Evolutionary conservation across 164 flowering plant genomes (phyloP).

Genomic region (Berberis vulgaris): DNA sequence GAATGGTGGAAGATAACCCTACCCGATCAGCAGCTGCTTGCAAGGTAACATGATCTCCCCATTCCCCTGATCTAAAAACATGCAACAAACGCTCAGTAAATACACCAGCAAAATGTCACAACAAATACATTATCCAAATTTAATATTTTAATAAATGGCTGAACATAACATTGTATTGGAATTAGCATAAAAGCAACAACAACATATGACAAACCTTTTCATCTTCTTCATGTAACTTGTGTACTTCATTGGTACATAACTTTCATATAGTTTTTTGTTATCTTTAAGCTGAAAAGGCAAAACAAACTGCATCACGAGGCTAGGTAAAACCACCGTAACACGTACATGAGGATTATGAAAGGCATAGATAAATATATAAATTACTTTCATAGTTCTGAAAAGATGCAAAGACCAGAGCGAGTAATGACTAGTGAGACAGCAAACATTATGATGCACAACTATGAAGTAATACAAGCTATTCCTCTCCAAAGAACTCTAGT

Average conservation of each 20-base stretch:
- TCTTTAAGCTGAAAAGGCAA: slow-evolving; percentile 57
- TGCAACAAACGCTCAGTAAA: slow-evolving; percentile 5
- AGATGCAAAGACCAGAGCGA: no score
- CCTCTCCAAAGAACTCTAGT: no score
- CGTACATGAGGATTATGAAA: no score
- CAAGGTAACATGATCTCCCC: slow-evolving; percentile 96
- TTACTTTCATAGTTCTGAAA: no score
- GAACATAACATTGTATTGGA: no score
- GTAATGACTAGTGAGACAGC: no score
- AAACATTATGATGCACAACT: no score
- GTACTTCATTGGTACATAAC: slow-evolving; percentile 94
- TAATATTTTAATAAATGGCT: no score
- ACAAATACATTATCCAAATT: neutral
- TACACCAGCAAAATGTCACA: slow-evolving; percentile 5
- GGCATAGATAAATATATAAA: no score
- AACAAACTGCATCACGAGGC: no score
- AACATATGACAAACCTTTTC: slow-evolving; percentile 55
- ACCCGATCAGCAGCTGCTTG: slow-evolving; percentile 97
- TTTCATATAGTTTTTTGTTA: slow-evolving; percentile 55
- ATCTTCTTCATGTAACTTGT: slow-evolving; percentile 70
- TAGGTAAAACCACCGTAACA: no score
- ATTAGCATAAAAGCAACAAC: neutral
- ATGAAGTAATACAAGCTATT: no score
- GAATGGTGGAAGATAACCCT: slow-evolving; percentile 11
- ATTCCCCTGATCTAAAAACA: slow-evolving; percentile 71